Conservation (phyloP, 371 early-diverging fungal genomes). For the Syncephalastrum monosporum region DNA sequence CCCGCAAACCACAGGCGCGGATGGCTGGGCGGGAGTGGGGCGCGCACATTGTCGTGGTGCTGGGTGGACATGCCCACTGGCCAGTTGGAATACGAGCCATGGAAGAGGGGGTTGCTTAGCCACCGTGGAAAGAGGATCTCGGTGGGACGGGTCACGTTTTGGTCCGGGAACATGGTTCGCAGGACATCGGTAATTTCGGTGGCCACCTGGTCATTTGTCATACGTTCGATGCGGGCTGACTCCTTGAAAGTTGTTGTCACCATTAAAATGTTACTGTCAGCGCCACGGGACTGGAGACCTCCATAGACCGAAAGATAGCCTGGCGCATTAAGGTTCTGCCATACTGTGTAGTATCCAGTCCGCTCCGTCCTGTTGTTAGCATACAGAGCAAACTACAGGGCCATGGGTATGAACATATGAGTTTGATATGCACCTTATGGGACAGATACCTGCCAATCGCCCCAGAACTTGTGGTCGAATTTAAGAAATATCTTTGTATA, state of each 20-base stretch:
- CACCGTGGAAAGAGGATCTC: conserved; percentile 42
- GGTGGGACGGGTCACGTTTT: conserved; percentile 7
- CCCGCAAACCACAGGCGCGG: conserved; percentile 47
- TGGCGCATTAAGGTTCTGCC: conserved; percentile 49
- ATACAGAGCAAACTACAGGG: conserved; percentile 40
- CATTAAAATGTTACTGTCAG: conserved; percentile 31
- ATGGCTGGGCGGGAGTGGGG: conserved; percentile 20
- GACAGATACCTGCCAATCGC: conserved; percentile 40
- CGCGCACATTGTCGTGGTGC: conserved; percentile 43
- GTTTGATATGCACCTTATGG: too few species aligned
- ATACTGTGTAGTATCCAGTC: conserved; percentile 39
- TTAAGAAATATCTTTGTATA: conserved; percentile 49
- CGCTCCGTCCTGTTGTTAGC: conserved; percentile 30
- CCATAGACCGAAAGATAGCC: conserved; percentile 22
- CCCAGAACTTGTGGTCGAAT: conserved; percentile 43
- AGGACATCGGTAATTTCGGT: conserved; percentile 31
- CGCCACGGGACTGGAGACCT: neutral
- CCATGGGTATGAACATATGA: neutral
- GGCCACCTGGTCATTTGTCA: conserved; percentile 23
- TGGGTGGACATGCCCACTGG: conserved; percentile 30
- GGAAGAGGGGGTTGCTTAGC: conserved; percentile 42
- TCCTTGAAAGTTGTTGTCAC: conserved; percentile 40
- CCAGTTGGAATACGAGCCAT: conserved; percentile 49
- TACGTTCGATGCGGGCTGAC: conserved; percentile 38
- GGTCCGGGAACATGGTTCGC: conserved; percentile 29